Evolutionary conservation across 75 land plant species (phyloP).

Genomic region (Sequoiadendron giganteum): DNA sequence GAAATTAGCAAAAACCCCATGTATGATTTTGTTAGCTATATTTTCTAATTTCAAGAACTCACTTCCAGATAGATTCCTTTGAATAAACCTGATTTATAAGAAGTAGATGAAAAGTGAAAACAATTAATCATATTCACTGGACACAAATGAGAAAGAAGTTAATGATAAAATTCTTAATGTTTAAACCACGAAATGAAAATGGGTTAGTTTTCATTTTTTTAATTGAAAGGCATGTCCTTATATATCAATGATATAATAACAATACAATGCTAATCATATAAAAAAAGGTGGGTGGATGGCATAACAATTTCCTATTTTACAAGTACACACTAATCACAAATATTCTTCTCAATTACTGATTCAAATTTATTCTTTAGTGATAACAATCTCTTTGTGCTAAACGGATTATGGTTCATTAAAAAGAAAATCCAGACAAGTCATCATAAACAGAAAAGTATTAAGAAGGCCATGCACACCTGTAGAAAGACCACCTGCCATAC

Average conservation of each 20-base stretch:
- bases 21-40: neutral
- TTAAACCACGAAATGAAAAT: neutral
- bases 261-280: too few relatives aligned
- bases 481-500: slow-evolving; percentile 97
- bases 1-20: neutral
- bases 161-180: neutral
- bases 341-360: neutral
- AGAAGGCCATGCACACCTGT: slow-evolving; percentile 51
- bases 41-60: neutral
- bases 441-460: neutral
- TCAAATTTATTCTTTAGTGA: neutral
- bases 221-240: too few relatives aligned
- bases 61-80: neutral
- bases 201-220: neutral
- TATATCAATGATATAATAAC: too few relatives aligned
- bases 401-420: neutral
- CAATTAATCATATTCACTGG: neutral
- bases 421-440: neutral
- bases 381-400: neutral
- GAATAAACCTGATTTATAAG: neutral
- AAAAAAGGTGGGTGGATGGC: too few relatives aligned
- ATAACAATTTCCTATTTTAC: neutral
- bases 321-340: neutral
- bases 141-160: neutral
- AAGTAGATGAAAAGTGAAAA: neutral